Evolutionary conservation across 805 yeast genomes (phyloP).

Genomic region (Yamadazyma kitorensis): DNA sequence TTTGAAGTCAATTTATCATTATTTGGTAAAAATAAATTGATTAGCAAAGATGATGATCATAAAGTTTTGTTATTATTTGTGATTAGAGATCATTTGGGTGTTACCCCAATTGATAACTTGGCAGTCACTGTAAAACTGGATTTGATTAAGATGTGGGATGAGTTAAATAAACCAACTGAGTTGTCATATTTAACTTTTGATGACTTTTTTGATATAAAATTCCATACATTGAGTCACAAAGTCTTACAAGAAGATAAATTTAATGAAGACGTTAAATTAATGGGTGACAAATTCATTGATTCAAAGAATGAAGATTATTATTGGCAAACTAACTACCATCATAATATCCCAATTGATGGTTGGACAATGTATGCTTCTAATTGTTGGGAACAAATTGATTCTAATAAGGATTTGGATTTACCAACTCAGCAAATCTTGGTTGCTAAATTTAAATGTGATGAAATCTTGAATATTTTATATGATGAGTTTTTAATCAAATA

Average conservation of each 20-base stretch:
- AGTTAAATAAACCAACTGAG: slow-evolving; percentile 68
- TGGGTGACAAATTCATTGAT: slow-evolving; percentile 62
- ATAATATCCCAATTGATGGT: slow-evolving; percentile 88
- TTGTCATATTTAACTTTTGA: slow-evolving; percentile 51
- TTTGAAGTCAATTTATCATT: slow-evolving; percentile 90
- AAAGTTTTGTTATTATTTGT: slow-evolving; percentile 79
- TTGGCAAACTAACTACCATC: slow-evolving; percentile 73
- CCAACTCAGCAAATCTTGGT: slow-evolving; percentile 97
- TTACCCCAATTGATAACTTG: slow-evolving; percentile 74
- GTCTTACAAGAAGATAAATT: slow-evolving; percentile 76
- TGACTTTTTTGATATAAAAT: slow-evolving; percentile 84
- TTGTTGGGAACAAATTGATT: slow-evolving; percentile 93
- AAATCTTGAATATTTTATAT: slow-evolving; percentile 52
- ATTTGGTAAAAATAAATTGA: slow-evolving; percentile 58
- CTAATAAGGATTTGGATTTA: slow-evolving; percentile 88
- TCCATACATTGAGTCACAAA: slow-evolving; percentile 82
- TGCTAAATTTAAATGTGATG: slow-evolving; percentile 93
- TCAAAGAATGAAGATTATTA: slow-evolving; percentile 31
- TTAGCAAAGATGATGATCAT: slow-evolving; percentile 33
- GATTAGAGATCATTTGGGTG: slow-evolving; percentile 87
- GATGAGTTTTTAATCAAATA: slow-evolving; percentile 26
- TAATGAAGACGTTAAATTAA: slow-evolving; percentile 49
- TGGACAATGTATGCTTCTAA: slow-evolving; percentile 90
- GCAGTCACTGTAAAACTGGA: slow-evolving; percentile 68
- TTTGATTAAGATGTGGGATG: slow-evolving; percentile 73